These are phyloP conservation scores for Xanthoceras sorbifolium DNA, from an alignment of 345 rosid species.

Conservation along the genomic window DNA sequence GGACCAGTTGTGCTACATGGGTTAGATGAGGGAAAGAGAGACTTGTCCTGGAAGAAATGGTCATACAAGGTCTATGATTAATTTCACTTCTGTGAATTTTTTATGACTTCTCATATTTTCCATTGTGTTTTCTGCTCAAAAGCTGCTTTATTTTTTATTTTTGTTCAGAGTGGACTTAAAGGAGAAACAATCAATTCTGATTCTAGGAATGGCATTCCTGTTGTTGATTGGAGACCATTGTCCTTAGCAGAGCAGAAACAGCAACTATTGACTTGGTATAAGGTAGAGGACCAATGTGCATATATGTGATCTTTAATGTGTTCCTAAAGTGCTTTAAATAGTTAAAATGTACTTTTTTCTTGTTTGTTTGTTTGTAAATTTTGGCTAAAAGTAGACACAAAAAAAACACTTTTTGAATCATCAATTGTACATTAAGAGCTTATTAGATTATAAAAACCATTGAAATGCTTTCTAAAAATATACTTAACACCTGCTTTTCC, in stretches of 20 bases:
- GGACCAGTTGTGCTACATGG: conserved; percentile 73
- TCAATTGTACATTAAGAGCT: no score
- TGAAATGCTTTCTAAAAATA: no score
- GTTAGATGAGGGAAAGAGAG: conserved; percentile 60
- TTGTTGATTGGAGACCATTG: conserved; percentile 57
- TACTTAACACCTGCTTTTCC: no score
- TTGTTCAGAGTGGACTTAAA: conserved; percentile 62
- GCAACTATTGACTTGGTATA: conserved; percentile 76
- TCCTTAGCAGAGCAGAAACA: conserved; percentile 40
- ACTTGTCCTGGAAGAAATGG: conserved; percentile 83
- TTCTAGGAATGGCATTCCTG: conserved; percentile 44
- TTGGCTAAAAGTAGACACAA: no score
- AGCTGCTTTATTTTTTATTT: conserved; percentile 1
- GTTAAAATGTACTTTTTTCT: no score
- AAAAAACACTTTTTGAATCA: no score
- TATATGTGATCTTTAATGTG: background rate
- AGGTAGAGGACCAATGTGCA: conserved; percentile 41
- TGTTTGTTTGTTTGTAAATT: no score
- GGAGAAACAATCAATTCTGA: conserved; percentile 67
- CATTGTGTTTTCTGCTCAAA: background rate
- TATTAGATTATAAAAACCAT: no score
- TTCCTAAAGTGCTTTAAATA: background rate
- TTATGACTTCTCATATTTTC: background rate
- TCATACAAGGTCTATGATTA: conserved; percentile 64
- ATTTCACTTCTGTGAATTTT: background rate